Evolutionary conservation across 2,329 filamentous ascomycete genomes (phyloP), one percentile per base, ranked within the genome.

Genomic region (Fusarium acutatum): DNA sequence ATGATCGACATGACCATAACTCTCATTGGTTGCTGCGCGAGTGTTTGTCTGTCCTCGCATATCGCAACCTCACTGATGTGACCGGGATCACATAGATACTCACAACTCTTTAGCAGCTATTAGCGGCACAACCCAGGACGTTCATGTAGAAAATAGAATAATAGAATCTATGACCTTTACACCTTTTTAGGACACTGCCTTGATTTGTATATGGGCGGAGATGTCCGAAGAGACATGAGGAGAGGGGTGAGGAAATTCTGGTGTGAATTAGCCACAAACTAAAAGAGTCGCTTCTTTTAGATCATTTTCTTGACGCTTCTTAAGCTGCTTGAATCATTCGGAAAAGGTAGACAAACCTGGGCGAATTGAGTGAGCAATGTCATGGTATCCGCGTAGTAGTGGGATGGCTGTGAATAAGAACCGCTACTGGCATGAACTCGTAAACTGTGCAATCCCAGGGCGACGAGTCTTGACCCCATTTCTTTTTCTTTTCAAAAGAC

Each of bases 221-320:
- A 66, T 59, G 59, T 62, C 62, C 18, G 53, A 64, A 56, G 17
- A 30, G 35, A 32, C 15, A 40, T 34, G 24, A 40, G 43, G 40
- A 46, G 41, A 64, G 69, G 64, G 60, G 63, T 53, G 69, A 64
- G 24, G 49, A 34, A 44, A 46, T 15, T 26, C 15, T 15, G 35
- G 38, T 66, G 22, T 28, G 67, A 58, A 54, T 40, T 63, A 65
- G 43, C 57, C n/a, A 18, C 24, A 10, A 41, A 38, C 62, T 63
- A 32, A 34, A 34, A 37, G 71, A 43, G 43, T 61, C 35, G 50
- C 34, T 38, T 26, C 22, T 12, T 11, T 34, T 22, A 22, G 44
- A 35, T 24, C 20, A 67, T 37, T 28, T 54, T 32, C 38, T 34
- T 34, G 35, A 34, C 18, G 17, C 37, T 43, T 35, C 17, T 52